A percentile compares a stretch with the other conserved stretches of the same genome.
phyloP scores from a whole-genome alignment of 371 early-diverging fungal species.

The Actinomortierella ambigua region DNA sequence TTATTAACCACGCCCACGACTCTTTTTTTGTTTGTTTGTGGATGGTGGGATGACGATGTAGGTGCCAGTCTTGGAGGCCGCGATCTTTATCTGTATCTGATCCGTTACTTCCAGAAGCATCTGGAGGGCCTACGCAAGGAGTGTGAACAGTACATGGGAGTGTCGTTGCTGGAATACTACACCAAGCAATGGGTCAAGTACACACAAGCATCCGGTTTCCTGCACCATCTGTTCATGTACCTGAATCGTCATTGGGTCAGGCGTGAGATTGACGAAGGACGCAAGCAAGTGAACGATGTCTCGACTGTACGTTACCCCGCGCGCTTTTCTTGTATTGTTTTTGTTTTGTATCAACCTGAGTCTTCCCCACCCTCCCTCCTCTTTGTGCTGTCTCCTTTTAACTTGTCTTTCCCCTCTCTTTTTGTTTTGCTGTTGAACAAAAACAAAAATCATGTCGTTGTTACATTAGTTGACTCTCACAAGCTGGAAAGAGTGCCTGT shows the following conservation, averaged over 20 bases:
- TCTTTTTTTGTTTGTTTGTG: too few species aligned
- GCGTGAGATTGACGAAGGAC: constrained; percentile 93
- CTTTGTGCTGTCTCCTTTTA: neutral
- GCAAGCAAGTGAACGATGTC: constrained; percentile 89
- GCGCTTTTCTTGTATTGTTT: neutral
- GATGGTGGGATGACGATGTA: too few species aligned
- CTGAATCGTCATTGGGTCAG: constrained; percentile 98
- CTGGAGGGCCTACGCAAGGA: constrained; percentile 58
- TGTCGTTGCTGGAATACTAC: constrained; percentile 85
- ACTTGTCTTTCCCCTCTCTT: neutral
- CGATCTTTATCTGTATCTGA: constrained; percentile 81
- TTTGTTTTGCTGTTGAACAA: neutral
- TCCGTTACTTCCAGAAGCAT: constrained; percentile 75
- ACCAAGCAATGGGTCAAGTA: constrained; percentile 88
- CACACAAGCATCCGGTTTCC: constrained; percentile 80
- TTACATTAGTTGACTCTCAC: constrained; percentile 74
- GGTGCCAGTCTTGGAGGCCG: constrained; percentile 85
- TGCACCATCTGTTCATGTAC: constrained; percentile 93
- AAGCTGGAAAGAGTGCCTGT: constrained; percentile 88
- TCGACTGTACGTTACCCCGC: constrained; percentile 77
- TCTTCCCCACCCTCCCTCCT: neutral
- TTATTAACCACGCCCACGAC: too few species aligned
- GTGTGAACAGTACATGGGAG: constrained; percentile 73
- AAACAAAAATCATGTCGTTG: neutral
- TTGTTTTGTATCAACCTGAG: neutral